Evolutionary conservation across 345 rosid species (phyloP), one percentile per base, ranked within the genome.

Genomic region (Adansonia digitata): DNA sequence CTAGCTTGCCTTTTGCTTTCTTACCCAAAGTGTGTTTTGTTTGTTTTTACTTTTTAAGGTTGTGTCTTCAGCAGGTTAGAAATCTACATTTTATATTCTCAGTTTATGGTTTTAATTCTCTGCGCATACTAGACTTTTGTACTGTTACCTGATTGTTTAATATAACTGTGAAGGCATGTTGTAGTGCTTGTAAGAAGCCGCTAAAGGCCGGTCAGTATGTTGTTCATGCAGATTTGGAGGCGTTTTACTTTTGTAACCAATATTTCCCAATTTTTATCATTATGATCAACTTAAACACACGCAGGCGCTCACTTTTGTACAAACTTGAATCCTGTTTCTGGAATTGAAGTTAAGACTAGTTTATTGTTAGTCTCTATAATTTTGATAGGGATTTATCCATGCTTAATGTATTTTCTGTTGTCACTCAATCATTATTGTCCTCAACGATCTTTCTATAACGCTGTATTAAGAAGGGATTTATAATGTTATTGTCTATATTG

Each of bases 141-240:
- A 68, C 34, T 29, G 49, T 71, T 26, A 20, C 64, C 71, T 76
- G 37, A 80, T 75, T 67, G 61, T 71, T 60, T 48, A 60, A 77
- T 78, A 15, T 75, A 29, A 40, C 45, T 75, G 29, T 81, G 76
- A 79, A 90, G 94, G 91, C n/a, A 67, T 80, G 87, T 57, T 90
- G 94, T 85, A 88, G 85, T 79, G 85, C 83, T n/a, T 90, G 94
- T 82, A 90, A 88, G 86, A 90, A 85, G 84, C 90, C 94, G 52
- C 67, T 90, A 61, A 85, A 76, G 84, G 86, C 88, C 74, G 88
- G 89, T 81, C 94, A 86, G 37, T 90, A 82, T 81, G 81, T 83
- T 4, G 83, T 80, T 81, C 94, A 90, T 88, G 84, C 89, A 85
- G 94, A 92, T 90, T 70, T 62, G 80, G 77, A 56, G 65, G 74